Base-by-base conservation (phyloP, 257 asterid species). In the Gentiana dahurica region DNA sequence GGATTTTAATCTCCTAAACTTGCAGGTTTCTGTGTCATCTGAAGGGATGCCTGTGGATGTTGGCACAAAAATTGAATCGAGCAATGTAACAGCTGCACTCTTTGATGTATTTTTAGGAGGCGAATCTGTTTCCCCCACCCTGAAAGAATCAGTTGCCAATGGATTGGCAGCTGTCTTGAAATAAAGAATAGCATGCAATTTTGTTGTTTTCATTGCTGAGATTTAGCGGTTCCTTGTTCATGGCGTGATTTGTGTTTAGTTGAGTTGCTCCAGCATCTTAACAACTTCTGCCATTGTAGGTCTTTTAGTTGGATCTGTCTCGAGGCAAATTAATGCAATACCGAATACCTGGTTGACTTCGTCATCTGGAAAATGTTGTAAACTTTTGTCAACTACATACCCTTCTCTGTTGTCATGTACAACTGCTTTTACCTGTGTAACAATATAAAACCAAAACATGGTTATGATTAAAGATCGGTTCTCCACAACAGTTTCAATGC, bases 51-150 rank as follows among this genome's bases (percentile, higher is more conserved):
- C 94, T 74, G 72, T 92, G 57, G 50, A 68, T 0, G 65, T 83
- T 62, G 98, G 87, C 54, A 95, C 94, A 55, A 75, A 83, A 53
- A 79, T 87, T 43, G 85, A 81, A 68, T 87, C 98, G 54, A 37
- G 75, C 46, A 83, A 81, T 39, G 94, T 85, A 49, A 68, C 87
- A 8, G 79, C 78, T 45, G 88, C 98, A 58, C 83, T 91, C 56
- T 87, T 85, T 49, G 83, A 91, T 49, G 88, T 91, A 61, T 87
- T 87, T 83, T 82, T 85, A 55, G 98, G 96, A 73, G 72, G 73
- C 56, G 74, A 71, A 53, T 75, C 95, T 48, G 96, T 91, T 73
- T 91, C 96, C 54, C 90, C 93, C 45, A 53, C 96, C 10, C 66
- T 91, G 75, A 87, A 85, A 86, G 72, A 78, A 67, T 87, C 98